Evolutionary conservation across 352 stramenopile species (phyloP).

Genomic region (Globisporangium carolinianum): DNA sequence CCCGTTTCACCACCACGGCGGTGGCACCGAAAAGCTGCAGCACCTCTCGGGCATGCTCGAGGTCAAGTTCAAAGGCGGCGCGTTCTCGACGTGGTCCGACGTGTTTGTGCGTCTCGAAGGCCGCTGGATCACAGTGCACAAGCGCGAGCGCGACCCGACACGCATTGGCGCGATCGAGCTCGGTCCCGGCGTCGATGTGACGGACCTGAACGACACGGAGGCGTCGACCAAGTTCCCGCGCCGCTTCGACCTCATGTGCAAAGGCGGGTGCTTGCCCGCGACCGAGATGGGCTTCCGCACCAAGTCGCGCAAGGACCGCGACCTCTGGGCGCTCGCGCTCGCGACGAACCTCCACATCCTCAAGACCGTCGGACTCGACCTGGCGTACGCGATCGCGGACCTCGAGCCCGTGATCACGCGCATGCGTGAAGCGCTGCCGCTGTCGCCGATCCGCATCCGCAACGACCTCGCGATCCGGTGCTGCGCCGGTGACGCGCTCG

Average conservation of each 20-base stretch:
- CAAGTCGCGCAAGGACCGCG: slow-evolving; percentile 70
- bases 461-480: slow-evolving; percentile 56
- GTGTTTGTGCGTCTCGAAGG: slow-evolving; percentile 23
- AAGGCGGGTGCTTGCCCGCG: slow-evolving; percentile 51
- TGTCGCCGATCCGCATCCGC: slow-evolving; percentile 63
- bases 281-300: slow-evolving; percentile 75
- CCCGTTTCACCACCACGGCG: not conserved
- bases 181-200: slow-evolving; percentile 56
- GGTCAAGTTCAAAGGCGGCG: slow-evolving; percentile 24
- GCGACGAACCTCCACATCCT: slow-evolving; percentile 58
- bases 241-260: slow-evolving; percentile 69
- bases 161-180: slow-evolving; percentile 66
- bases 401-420: slow-evolving; percentile 44
- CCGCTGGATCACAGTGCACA: slow-evolving; percentile 29
- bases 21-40: slow-evolving; percentile 14
- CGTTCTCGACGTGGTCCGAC: slow-evolving; percentile 24
- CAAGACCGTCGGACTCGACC: slow-evolving; percentile 33
- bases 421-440: slow-evolving; percentile 44
- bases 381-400: slow-evolving; percentile 43
- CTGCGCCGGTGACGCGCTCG: slow-evolving; percentile 58
- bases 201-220: slow-evolving; percentile 50
- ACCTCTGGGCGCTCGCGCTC: slow-evolving; percentile 68
- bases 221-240: slow-evolving; percentile 63
- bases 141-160: slow-evolving; percentile 32
- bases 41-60: slow-evolving; percentile 16